These are phyloP conservation scores for Wolfiporia cocos DNA, from an alignment of 1,284 basidiomycete genomes.

Conservation along the genomic window DNA sequence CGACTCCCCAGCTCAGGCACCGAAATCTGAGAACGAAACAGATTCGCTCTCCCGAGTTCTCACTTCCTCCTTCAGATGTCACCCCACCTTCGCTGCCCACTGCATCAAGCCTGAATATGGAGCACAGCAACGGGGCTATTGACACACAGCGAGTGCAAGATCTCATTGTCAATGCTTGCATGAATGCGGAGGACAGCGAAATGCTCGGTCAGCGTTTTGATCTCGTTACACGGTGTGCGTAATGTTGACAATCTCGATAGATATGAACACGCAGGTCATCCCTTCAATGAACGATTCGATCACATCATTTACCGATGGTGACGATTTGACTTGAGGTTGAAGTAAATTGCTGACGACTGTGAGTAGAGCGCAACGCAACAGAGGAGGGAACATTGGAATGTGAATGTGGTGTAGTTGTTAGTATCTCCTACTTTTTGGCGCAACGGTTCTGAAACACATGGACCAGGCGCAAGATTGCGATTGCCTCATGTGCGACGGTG, in stretches of 20 bases:
- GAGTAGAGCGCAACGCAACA: too few relatives aligned
- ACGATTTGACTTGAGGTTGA: not conserved
- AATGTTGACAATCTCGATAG: slow-evolving; percentile 22
- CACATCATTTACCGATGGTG: slow-evolving; percentile 26
- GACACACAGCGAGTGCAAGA: slow-evolving; percentile 40
- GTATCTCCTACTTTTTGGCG: slow-evolving; percentile 8
- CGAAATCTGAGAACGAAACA: not conserved
- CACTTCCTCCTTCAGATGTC: slow-evolving; percentile 35
- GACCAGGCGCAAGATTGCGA: slow-evolving; percentile 44
- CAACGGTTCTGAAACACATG: not conserved
- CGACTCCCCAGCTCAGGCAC: slow-evolving; percentile 13
- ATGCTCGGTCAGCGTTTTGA: slow-evolving; percentile 42
- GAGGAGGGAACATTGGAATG: slow-evolving; percentile 36
- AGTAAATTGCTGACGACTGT: not conserved
- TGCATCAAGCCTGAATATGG: slow-evolving; percentile 1
- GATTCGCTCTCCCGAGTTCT: slow-evolving; percentile 1
- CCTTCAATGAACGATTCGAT: slow-evolving; percentile 28
- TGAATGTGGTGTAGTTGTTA: slow-evolving; percentile 58
- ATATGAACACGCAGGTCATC: slow-evolving; percentile 39
- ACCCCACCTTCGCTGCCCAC: slow-evolving; percentile 10
- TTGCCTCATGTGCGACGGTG: slow-evolving; percentile 56
- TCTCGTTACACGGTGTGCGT: too few relatives aligned
- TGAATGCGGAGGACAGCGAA: slow-evolving; percentile 29
- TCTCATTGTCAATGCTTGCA: slow-evolving; percentile 24
- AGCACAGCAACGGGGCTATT: slow-evolving; percentile 13